Evolutionary conservation across 371 early-diverging fungal genomes (phyloP), one percentile per base, ranked within the genome.

Genomic region (Batrachochytrium dendrobatidis): DNA sequence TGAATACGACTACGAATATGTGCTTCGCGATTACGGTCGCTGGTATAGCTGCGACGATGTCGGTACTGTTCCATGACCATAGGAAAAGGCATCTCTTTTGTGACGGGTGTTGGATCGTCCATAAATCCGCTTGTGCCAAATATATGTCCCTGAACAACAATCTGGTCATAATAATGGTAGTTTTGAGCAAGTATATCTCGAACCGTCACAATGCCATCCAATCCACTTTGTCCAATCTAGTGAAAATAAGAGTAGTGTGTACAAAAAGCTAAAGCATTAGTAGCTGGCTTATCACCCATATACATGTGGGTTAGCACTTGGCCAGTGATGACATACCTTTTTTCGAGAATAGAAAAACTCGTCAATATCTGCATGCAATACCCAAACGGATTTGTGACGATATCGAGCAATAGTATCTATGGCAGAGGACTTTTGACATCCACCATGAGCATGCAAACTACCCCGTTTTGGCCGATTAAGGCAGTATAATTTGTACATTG

Each of bases 51-150:
- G n/a, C n/a, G n/a, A n/a, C n/a, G n/a, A n/a, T n/a, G n/a, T n/a
- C n/a, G n/a, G n/a, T n/a, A n/a, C n/a, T n/a, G n/a, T n/a, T n/a
- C n/a, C n/a, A n/a, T n/a, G n/a, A n/a, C n/a, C n/a, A n/a, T n/a
- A n/a, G n/a, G n/a, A n/a, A n/a, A n/a, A n/a, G n/a, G n/a, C n/a
- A n/a, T n/a, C n/a, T n/a, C n/a, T n/a, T n/a, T n/a, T n/a, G n/a
- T n/a, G 12, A n/a, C 15, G n/a, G n/a, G n/a, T n/a, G n/a, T n/a
- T n/a, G n/a, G n/a, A n/a, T n/a, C n/a, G n/a, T n/a, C n/a, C n/a
- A n/a, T n/a, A n/a, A 22, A 29, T 34, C 48, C 57, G n/a, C 39
- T 57, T 2, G 57, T 50, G 7, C 57, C 57, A 20, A 57, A 48
- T 20, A 57, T 48, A 31, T 57, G 34, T 15, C 57, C 51, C 25